Base-by-base conservation (phyloP, 805 yeast genomes). In the Candida glaebosa region DNA sequence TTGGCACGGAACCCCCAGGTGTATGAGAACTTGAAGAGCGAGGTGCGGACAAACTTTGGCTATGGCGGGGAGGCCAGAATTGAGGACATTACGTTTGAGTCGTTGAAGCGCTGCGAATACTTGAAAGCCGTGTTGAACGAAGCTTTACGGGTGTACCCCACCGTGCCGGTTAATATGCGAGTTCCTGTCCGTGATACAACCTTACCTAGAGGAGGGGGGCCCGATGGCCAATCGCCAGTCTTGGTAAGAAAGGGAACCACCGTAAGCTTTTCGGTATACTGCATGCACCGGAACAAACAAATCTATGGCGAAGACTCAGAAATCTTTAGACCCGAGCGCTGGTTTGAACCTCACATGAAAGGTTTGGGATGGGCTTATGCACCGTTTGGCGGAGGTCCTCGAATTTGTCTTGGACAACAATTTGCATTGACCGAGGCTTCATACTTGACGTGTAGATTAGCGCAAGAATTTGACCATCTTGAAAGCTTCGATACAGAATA, bases 351-450 rank as follows among this genome's bases (percentile, higher is more conserved):
- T 20, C 63, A 58, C 25, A 52, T 48, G 24, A 65, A 65, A 45
- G 53, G 51, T 38, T 57, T 63, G 37, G 68, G 72, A 2, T 73
- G 79, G 76, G 74, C 71, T 8, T 75, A 69, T 55, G 58, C 75
- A 39, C 79, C 79, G 18, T 75, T 75, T 56, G 73, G 73, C 46
- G 78, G 79, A 31, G 81, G 81, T 3, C 81, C 81, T 18, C 58
- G 81, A 47, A 74, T 75, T 42, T 76, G 81, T 49, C 60, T 76
- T 42, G 81, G 81, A 31, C 80, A 75, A 61, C 80, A 76, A 54
- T 75, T 73, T 57, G 81, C 81, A 2, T 65, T 75, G n/a, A 73
- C 78, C 18, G 79, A 75, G 56, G 77, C 78, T n/a, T 62, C 73
- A 17, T 75, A 73, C 52, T 60, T 66, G 15, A 50, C 69, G 19